phyloP scores from a whole-genome alignment of 2,329 filamentous ascomycete genomes.

The Aspergillus texensis region DNA sequence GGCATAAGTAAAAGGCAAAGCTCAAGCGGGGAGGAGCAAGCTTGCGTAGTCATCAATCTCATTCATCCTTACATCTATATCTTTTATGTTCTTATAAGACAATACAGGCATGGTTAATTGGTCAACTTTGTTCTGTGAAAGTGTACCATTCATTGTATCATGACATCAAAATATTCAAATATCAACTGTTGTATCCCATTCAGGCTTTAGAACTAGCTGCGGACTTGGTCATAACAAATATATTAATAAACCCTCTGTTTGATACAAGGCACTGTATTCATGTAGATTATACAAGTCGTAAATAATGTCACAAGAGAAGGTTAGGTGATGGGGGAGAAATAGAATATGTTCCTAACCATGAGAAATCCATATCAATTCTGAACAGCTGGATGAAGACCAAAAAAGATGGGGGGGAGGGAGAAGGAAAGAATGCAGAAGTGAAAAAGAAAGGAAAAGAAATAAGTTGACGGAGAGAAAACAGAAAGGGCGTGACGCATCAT shows the following conservation, averaged over 20 bases:
- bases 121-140: conserved; percentile 4
- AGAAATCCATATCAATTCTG: not conserved
- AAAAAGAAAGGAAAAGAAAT: not conserved
- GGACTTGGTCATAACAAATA: not conserved
- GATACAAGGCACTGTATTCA: not conserved
- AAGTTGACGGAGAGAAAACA: not conserved
- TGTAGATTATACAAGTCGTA: not conserved
- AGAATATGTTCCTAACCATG: not conserved
- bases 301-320: conserved; percentile 1
- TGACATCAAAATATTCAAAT: not conserved
- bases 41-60: conserved; percentile 2
- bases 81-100: conserved; percentile 11
- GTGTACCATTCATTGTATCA: conserved; percentile 7
- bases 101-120: conserved; percentile 18
- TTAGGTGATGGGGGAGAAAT: not conserved
- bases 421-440: not conserved
- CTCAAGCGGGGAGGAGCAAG: not conserved
- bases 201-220: not conserved
- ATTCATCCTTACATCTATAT: conserved; percentile 9
- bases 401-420: not conserved
- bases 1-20: not conserved
- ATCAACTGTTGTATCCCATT: not conserved
- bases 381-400: not conserved
- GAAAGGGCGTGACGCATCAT: conserved; percentile 10
- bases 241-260: not conserved